Conservation (phyloP, 208 protist species). For the Leishmania braziliensis region DNA sequence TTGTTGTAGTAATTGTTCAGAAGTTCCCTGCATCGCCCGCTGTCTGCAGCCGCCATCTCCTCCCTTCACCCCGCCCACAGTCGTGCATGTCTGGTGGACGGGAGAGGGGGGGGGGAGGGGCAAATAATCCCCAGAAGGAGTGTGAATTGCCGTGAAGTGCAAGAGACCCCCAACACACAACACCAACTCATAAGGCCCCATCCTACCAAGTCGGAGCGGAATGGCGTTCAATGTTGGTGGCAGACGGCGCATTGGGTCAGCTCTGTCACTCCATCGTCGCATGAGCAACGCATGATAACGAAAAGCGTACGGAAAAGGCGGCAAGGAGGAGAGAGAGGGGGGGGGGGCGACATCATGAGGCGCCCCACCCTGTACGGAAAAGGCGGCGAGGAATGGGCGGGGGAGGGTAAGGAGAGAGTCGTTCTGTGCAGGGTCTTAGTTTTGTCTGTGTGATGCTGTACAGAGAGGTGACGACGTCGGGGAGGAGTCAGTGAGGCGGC, state of each 20-base stretch:
- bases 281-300: background rate
- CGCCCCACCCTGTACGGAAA: background rate
- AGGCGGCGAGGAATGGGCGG: background rate
- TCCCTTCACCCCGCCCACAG: background rate
- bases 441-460: background rate
- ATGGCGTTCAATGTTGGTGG: background rate
- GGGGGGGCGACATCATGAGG: background rate
- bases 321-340: background rate
- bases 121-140: too few relatives aligned
- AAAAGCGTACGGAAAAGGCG: background rate
- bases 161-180: background rate
- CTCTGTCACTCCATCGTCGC: background rate
- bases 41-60: background rate
- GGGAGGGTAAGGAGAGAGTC: background rate
- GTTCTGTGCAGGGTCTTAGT: background rate
- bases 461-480: background rate
- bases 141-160: background rate
- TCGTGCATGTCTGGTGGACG: background rate
- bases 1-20: background rate
- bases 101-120: background rate
- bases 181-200: background rate
- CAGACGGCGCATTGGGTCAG: background rate
- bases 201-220: background rate
- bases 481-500: background rate
- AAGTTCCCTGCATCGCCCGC: background rate